Evolutionary conservation across 169 alveolate genomes (phyloP).

Genomic region (Eimeria acervulina): DNA sequence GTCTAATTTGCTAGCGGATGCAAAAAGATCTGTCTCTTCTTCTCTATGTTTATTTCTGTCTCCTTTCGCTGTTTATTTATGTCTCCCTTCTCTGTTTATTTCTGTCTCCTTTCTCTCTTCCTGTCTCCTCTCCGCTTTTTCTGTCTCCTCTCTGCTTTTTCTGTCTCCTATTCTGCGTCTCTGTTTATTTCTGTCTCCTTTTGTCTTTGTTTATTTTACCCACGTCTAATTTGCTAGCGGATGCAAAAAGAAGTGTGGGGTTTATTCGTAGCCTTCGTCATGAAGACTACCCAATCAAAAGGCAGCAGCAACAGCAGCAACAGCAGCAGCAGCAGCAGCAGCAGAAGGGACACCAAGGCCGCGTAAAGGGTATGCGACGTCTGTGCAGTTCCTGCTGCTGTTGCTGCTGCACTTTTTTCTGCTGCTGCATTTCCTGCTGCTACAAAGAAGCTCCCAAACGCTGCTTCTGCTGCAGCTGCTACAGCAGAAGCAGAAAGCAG

Average conservation of each 20-base stretch:
- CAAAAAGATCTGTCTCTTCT: too few species aligned
- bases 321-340: background rate
- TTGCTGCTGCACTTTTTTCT: background rate
- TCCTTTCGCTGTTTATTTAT: too few species aligned
- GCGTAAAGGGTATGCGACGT: too few species aligned
- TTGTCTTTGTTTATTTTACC: background rate
- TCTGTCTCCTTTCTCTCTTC: too few species aligned
- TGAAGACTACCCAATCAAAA: too few species aligned
- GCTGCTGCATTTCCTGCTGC: background rate
- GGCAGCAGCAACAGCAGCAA: background rate
- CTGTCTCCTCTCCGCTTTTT: too few species aligned
- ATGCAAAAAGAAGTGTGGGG: background rate
- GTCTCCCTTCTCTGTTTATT: too few species aligned
- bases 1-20: too few species aligned
- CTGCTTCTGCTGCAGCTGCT: background rate
- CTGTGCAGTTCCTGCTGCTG: slow-evolving; percentile 7
- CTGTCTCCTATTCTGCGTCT: background rate
- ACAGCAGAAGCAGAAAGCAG: background rate
- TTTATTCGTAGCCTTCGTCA: too few species aligned
- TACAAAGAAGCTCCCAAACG: background rate
- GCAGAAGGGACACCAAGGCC: too few species aligned
- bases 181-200: background rate
- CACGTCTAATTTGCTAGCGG: background rate
- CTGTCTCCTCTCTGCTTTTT: background rate
- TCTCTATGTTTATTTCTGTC: too few species aligned